Percentiles rank a stretch among this genome's conserved stretches.
phyloP scores from a whole-genome alignment of 495 filamentous ascomycete species.

The Viridothelium virens region DNA sequence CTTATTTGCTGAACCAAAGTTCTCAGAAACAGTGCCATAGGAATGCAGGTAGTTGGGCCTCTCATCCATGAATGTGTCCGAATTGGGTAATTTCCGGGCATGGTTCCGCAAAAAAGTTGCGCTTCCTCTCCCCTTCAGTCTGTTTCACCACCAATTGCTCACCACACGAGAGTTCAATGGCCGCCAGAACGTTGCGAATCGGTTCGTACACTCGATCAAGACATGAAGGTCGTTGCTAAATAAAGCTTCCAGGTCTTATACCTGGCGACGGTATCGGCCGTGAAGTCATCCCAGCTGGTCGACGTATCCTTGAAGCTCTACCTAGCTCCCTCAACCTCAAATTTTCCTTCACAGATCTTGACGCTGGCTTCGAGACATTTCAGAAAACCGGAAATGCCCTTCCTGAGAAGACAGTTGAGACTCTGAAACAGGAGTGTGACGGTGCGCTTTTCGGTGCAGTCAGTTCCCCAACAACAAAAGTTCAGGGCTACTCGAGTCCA shows the following conservation, averaged over 20 bases:
- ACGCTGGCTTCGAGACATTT: slow-evolving; percentile 90
- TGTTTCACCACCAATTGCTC: neutral
- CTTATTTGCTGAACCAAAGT: too few species aligned
- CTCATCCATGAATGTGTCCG: too few species aligned
- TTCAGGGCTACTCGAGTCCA: slow-evolving; percentile 90
- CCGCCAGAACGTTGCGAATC: slow-evolving; percentile 24
- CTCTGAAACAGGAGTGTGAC: slow-evolving; percentile 80
- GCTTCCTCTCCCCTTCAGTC: neutral
- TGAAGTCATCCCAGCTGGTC: slow-evolving; percentile 95
- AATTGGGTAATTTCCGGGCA: too few species aligned
- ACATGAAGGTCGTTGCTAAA: neutral
- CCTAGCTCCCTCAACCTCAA: slow-evolving; percentile 73
- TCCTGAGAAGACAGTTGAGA: slow-evolving; percentile 81
- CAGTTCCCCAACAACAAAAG: slow-evolving; percentile 75
- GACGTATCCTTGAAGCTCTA: slow-evolving; percentile 81
- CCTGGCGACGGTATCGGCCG: slow-evolving; percentile 97
- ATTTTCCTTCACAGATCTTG: slow-evolving; percentile 86
- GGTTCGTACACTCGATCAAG: slow-evolving; percentile 14
- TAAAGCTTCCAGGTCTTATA: slow-evolving; percentile 65
- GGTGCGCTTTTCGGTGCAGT: slow-evolving; percentile 96
- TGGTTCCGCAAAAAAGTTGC: neutral
- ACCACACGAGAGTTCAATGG: slow-evolving; percentile 16
- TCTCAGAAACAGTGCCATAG: too few species aligned
- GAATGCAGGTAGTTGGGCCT: too few species aligned
- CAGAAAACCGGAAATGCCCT: slow-evolving; percentile 77